Conservation (phyloP, 352 stramenopile species). For the Phytophthora tentaculata region DNA sequence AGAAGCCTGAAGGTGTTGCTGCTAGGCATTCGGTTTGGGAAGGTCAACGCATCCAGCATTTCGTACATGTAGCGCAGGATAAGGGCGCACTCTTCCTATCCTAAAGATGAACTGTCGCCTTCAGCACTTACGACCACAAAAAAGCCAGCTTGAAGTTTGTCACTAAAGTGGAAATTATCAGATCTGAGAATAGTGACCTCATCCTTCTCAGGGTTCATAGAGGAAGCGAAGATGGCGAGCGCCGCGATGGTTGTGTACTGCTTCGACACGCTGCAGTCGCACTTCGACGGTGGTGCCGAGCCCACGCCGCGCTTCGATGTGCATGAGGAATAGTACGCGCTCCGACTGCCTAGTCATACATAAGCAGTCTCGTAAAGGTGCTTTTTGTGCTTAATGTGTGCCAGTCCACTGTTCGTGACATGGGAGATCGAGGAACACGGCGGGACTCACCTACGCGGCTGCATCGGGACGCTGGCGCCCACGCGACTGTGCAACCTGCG, state of each 20-base stretch:
- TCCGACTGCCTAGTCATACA: background rate
- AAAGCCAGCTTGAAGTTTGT: constrained; percentile 13
- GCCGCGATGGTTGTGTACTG: constrained; percentile 86
- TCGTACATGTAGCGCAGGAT: background rate
- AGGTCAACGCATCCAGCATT: background rate
- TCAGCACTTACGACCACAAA: constrained; percentile 21
- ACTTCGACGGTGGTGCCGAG: constrained; percentile 61
- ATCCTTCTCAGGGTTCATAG: constrained; percentile 3
- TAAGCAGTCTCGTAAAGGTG: background rate
- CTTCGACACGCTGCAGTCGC: constrained; percentile 82
- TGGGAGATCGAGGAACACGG: constrained; percentile 78
- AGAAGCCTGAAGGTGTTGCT: background rate
- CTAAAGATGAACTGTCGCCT: constrained; percentile 13
- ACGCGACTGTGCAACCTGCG: constrained; percentile 71
- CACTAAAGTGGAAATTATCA: background rate
- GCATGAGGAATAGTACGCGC: constrained; percentile 56
- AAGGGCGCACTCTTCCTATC: constrained; percentile 7
- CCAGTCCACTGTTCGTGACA: constrained; percentile 83
- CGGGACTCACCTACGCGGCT: constrained; percentile 63
- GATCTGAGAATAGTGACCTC: constrained; percentile 1
- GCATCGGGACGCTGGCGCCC: constrained; percentile 79
- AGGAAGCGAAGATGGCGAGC: constrained; percentile 57
- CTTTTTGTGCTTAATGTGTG: background rate
- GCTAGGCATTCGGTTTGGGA: background rate
- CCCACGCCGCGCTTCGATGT: constrained; percentile 64